Conservation (phyloP, 164 flowering plant genomes). For the Cinnamomum chago region DNA sequence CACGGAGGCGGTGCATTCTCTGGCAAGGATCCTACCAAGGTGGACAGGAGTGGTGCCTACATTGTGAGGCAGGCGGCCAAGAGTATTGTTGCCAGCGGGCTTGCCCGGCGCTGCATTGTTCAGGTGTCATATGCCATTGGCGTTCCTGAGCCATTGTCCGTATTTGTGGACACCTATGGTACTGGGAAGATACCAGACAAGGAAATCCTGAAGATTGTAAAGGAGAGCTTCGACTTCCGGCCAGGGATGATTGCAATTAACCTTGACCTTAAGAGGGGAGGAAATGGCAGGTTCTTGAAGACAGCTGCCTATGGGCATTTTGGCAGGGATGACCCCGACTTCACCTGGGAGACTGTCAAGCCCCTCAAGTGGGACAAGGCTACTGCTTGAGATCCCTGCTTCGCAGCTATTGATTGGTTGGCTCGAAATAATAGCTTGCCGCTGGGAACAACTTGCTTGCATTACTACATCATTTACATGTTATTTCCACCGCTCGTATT, state of each 20-base stretch:
- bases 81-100: slow-evolving; percentile 50
- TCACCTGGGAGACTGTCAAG: slow-evolving; percentile 62
- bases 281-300: slow-evolving; percentile 61
- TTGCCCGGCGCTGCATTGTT: slow-evolving; percentile 57
- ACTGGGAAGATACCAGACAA: slow-evolving; percentile 55
- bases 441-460: neutral
- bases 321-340: slow-evolving; percentile 55
- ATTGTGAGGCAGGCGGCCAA: slow-evolving; percentile 63
- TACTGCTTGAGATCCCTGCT: neutral
- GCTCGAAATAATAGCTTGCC: neutral
- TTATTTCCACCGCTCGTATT: too few species aligned
- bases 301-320: slow-evolving; percentile 64
- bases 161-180: slow-evolving; percentile 43
- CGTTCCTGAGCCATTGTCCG: slow-evolving; percentile 61
- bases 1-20: slow-evolving; percentile 67
- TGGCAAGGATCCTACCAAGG: slow-evolving; percentile 60
- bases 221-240: slow-evolving; percentile 55
- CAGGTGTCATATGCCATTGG: slow-evolving; percentile 69
- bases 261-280: slow-evolving; percentile 75
- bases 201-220: slow-evolving; percentile 48
- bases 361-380: slow-evolving; percentile 51
- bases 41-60: slow-evolving; percentile 61
- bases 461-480: too few species aligned
- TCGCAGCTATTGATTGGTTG: neutral
- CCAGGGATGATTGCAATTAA: slow-evolving; percentile 60